phyloP scores from a whole-genome alignment of 2,329 filamentous ascomycete genomes.

The Aspergillus fischeri region DNA sequence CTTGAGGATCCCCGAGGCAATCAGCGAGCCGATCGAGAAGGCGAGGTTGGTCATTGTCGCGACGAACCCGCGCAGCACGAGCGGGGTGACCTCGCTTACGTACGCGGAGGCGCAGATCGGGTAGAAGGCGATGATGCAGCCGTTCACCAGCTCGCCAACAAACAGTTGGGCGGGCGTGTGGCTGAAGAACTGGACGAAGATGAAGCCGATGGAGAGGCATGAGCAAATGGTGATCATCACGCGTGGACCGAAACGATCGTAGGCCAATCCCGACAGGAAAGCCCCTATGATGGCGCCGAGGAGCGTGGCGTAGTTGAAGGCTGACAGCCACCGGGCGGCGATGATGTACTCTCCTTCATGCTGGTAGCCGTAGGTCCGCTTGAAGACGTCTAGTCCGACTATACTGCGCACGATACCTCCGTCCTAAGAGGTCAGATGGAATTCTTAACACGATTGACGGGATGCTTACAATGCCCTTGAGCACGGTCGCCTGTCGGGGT shows the following conservation, averaged over 20 bases:
- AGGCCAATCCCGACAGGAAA: constrained; percentile 19
- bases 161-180: constrained; percentile 53
- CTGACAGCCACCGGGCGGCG: constrained; percentile 23
- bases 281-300: constrained; percentile 25
- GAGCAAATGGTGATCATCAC: constrained; percentile 23
- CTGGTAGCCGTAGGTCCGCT: constrained; percentile 25
- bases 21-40: constrained; percentile 30
- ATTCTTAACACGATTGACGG: no score
- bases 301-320: constrained; percentile 25
- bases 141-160: constrained; percentile 59
- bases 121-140: constrained; percentile 59
- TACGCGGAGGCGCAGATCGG: constrained; percentile 50
- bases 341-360: constrained; percentile 21
- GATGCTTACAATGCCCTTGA: constrained; percentile 14
- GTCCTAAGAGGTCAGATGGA: constrained; percentile 4
- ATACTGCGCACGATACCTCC: constrained; percentile 23
- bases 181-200: constrained; percentile 63
- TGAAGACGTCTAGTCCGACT: constrained; percentile 25
- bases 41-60: constrained; percentile 28
- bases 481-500: constrained; percentile 12
- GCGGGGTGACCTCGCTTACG: constrained; percentile 27
- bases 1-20: constrained; percentile 28
- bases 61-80: constrained; percentile 27
- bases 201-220: constrained; percentile 40
- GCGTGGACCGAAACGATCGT: constrained; percentile 27